Evolutionary conservation across 352 stramenopile genomes (phyloP).

Genomic region (Hyaloperonospora brassicae): DNA sequence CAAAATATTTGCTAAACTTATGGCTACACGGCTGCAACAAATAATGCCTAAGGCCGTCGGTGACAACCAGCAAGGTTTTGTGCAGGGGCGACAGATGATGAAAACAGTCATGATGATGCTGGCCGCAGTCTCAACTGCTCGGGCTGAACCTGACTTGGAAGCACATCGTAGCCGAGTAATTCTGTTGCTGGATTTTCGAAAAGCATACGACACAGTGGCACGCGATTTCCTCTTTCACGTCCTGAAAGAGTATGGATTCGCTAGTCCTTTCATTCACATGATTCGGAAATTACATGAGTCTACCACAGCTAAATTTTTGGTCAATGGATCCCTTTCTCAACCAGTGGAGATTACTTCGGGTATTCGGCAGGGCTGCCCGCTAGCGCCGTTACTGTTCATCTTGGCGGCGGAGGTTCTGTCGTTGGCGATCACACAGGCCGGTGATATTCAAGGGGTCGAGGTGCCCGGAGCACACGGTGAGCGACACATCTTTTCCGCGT

Average conservation of each 20-base stretch:
- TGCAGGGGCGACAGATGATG: too few relatives aligned
- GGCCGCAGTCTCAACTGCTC: too few relatives aligned
- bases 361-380: background rate
- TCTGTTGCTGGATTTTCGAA: background rate
- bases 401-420: background rate
- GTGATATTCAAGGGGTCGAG: too few relatives aligned
- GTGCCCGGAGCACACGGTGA: too few relatives aligned
- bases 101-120: too few relatives aligned
- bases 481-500: too few relatives aligned
- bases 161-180: background rate
- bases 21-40: too few relatives aligned
- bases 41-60: too few relatives aligned
- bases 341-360: background rate
- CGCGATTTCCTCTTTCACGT: background rate
- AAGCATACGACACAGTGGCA: background rate
- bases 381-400: background rate
- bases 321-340: background rate
- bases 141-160: background rate
- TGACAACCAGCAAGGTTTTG: too few relatives aligned
- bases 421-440: too few relatives aligned
- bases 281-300: background rate
- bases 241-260: background rate
- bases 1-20: too few relatives aligned
- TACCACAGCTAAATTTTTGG: background rate
- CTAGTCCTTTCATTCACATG: background rate